Conservation (phyloP, 352 stramenopile species). For the Elongisporangium senticosum region DNA sequence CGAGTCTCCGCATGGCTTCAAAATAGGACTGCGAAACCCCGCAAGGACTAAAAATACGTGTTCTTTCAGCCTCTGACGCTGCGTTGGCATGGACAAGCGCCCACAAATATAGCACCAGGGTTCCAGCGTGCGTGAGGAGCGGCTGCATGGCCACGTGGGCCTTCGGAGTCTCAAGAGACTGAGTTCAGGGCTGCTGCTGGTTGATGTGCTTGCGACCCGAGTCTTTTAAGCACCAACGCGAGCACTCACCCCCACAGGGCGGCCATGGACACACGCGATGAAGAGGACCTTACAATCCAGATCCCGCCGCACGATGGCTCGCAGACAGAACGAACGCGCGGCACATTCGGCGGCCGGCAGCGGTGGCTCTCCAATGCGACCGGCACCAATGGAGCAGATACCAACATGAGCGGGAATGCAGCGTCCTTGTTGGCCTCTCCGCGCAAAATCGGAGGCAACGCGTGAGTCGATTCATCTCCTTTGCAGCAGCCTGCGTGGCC, state of each 20-base stretch:
- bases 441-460: constrained; percentile 36
- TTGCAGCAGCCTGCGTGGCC: neutral
- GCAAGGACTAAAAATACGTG: neutral
- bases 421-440: constrained; percentile 39
- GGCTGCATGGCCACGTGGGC: neutral
- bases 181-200: neutral
- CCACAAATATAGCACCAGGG: neutral
- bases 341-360: constrained; percentile 67
- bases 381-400: constrained; percentile 18
- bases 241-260: neutral
- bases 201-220: neutral
- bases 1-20: neutral
- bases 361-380: constrained; percentile 51
- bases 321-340: constrained; percentile 59
- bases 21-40: neutral
- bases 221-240: neutral
- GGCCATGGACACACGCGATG: constrained; percentile 42
- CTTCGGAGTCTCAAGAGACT: neutral
- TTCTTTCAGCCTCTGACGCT: neutral
- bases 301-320: constrained; percentile 62
- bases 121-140: neutral
- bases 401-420: constrained; percentile 17
- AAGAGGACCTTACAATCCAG: constrained; percentile 69
- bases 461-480: constrained; percentile 12
- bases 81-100: neutral